Percentiles rank a stretch among this genome's conserved stretches.
Evolutionary conservation across 805 yeast genomes (phyloP).

Genomic region (Sugiyamaella valdiviana): DNA sequence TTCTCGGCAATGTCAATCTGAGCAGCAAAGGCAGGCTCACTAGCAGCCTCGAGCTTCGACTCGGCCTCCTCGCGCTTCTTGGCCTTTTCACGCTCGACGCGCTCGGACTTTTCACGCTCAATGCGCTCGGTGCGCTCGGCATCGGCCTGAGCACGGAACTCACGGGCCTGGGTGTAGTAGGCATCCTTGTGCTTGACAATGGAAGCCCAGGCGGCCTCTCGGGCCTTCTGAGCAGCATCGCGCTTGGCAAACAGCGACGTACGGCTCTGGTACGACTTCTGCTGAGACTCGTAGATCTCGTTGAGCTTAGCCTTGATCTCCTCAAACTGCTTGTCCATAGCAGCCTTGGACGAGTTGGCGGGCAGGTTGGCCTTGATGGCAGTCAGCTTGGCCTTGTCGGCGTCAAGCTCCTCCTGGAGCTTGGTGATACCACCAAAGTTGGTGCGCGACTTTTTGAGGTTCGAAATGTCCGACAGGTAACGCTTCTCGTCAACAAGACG

Average conservation of each 20-base stretch:
- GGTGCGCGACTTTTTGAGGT: slow-evolving; percentile 72
- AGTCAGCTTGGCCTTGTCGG: slow-evolving; percentile 66
- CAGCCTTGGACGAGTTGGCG: slow-evolving; percentile 50
- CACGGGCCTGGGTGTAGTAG: slow-evolving; percentile 67
- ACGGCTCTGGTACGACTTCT: slow-evolving; percentile 60
- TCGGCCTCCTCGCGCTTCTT: slow-evolving; percentile 59
- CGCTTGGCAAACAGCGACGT: slow-evolving; percentile 58
- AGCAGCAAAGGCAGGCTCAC: slow-evolving; percentile 70
- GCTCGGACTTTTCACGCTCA: slow-evolving; percentile 60
- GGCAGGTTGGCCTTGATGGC: slow-evolving; percentile 61
- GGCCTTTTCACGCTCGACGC: slow-evolving; percentile 44
- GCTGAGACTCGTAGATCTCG: slow-evolving; percentile 53
- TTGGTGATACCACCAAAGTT: slow-evolving; percentile 69
- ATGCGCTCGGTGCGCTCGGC: slow-evolving; percentile 64
- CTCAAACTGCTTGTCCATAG: slow-evolving; percentile 63
- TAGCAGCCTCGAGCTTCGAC: slow-evolving; percentile 64
- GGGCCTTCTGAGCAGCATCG: slow-evolving; percentile 56
- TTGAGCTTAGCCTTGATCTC: slow-evolving; percentile 59
- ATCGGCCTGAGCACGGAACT: slow-evolving; percentile 60
- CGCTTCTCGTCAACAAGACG: slow-evolving; percentile 88
- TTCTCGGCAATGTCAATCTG: slow-evolving; percentile 74
- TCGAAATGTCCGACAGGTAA: slow-evolving; percentile 74
- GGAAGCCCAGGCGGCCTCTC: slow-evolving; percentile 60
- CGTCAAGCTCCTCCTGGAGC: slow-evolving; percentile 72
- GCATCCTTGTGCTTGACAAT: slow-evolving; percentile 66